Percentiles rank a stretch among this genome's conserved stretches.
Conservation (phyloP, 495 filamentous ascomycete species). For the Penicillium subrubescens region DNA sequence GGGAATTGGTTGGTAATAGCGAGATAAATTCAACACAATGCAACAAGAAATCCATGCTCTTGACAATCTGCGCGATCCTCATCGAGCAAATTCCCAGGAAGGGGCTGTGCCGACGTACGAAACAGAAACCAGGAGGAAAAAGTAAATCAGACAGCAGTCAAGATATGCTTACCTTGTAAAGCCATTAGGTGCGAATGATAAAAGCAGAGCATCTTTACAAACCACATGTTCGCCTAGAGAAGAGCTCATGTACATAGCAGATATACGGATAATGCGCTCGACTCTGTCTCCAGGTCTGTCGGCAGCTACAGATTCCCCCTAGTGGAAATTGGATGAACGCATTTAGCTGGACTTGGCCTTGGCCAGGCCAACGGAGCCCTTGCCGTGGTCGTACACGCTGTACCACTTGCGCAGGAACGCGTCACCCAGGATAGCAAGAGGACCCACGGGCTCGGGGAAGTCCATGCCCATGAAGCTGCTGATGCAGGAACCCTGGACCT, state of each 20-base stretch:
- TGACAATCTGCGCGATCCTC: conserved; percentile 15
- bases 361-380: conserved; percentile 83
- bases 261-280: conserved; percentile 26
- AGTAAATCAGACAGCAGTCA: conserved; percentile 10
- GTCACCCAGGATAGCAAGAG: conserved; percentile 94
- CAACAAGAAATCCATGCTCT: conserved; percentile 16
- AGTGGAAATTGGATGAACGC: background rate
- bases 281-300: conserved; percentile 11
- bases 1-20: conserved; percentile 12
- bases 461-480: conserved; percentile 98
- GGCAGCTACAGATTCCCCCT: conserved; percentile 12
- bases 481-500: conserved; percentile 94
- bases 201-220: conserved; percentile 11
- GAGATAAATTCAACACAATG: conserved; percentile 16
- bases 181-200: conserved; percentile 17
- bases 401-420: conserved; percentile 97
- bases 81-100: conserved; percentile 8
- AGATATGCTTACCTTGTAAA: conserved; percentile 4
- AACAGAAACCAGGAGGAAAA: conserved; percentile 7
- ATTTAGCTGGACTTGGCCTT: conserved; percentile 62
- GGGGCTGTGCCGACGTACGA: conserved; percentile 4
- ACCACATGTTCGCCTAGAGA: conserved; percentile 6
- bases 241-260: conserved; percentile 17
- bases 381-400: conserved; percentile 91
- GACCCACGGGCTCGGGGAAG: conserved; percentile 87